Percentiles rank a stretch among this genome's conserved stretches.
These are phyloP conservation scores for Aspergillus sojae DNA, from an alignment of 2,329 filamentous ascomycete species.

Conservation along the genomic window DNA sequence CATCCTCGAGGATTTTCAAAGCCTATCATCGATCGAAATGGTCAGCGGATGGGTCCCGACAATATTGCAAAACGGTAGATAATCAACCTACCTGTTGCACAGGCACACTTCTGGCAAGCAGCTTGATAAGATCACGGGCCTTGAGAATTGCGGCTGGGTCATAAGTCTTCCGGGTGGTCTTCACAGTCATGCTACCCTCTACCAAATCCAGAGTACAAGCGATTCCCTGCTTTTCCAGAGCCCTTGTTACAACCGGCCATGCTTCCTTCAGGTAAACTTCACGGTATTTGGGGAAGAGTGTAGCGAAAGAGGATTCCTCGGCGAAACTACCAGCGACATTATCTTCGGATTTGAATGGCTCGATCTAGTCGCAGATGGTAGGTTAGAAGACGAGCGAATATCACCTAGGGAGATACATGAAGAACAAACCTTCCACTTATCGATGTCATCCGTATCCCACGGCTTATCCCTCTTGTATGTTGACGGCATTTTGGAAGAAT, in stretches of 20 bases:
- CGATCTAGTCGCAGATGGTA: constrained; percentile 55
- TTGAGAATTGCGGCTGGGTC: constrained; percentile 94
- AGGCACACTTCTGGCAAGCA: constrained; percentile 87
- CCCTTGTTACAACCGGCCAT: constrained; percentile 87
- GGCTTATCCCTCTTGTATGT: constrained; percentile 88
- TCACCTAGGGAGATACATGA: not conserved
- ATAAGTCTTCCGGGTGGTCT: constrained; percentile 87
- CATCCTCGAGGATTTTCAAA: constrained; percentile 91
- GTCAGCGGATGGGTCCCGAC: not conserved
- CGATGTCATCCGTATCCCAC: constrained; percentile 95
- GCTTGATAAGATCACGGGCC: constrained; percentile 89
- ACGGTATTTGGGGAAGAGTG: constrained; percentile 91
- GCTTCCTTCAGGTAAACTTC: constrained; percentile 90
- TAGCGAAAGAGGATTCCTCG: constrained; percentile 86
- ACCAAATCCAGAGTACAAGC: constrained; percentile 92
- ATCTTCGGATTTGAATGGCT: constrained; percentile 81
- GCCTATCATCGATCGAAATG: constrained; percentile 52
- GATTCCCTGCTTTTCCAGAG: constrained; percentile 84
- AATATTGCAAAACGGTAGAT: not conserved
- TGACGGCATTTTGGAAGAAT: constrained; percentile 69
- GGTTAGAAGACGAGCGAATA: constrained; percentile 8
- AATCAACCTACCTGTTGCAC: constrained; percentile 65
- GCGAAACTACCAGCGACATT: constrained; percentile 83
- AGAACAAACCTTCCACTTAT: constrained; percentile 80
- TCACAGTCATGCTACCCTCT: constrained; percentile 94